Evolutionary conservation across 2,329 filamentous ascomycete genomes (phyloP).

Genomic region (Trichoderma atrobrunneum): DNA sequence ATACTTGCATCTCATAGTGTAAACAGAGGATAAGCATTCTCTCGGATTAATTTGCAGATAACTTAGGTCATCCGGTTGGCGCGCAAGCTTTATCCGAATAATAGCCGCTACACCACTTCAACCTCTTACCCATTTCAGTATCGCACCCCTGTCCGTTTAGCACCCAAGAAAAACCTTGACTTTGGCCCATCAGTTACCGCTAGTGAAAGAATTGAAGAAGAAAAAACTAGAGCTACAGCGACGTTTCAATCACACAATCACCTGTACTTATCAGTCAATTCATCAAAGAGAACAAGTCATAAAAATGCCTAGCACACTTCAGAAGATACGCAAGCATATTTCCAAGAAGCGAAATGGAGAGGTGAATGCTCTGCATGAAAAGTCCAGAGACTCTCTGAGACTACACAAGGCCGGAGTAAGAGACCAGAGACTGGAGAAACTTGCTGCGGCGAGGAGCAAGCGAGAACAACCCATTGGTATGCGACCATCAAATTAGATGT

Average conservation of each 20-base stretch:
- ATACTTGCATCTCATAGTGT: not conserved
- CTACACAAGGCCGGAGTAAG: conserved; percentile 75
- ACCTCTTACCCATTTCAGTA: not conserved
- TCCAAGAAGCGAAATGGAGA: conserved; percentile 78
- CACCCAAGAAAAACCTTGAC: not conserved
- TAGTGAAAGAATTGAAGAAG: not conserved
- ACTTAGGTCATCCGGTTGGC: not conserved
- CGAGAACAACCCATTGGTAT: conserved; percentile 72
- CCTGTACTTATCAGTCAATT: not conserved
- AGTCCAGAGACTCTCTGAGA: conserved; percentile 80
- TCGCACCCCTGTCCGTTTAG: not conserved
- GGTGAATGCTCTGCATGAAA: conserved; percentile 75
- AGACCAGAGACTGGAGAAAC: conserved; percentile 76
- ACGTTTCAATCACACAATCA: not conserved
- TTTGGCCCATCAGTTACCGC: not conserved
- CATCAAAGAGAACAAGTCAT: not conserved
- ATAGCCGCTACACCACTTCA: not conserved
- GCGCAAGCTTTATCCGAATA: not conserved
- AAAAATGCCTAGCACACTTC: conserved; percentile 71
- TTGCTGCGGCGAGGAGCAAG: conserved; percentile 67
- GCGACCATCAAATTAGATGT: not conserved
- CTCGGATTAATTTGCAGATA: not conserved
- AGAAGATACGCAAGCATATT: conserved; percentile 87
- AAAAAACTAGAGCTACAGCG: not conserved
- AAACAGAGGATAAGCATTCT: not conserved